Evolutionary conservation across 176 grass and related monocot species (phyloP).

Genomic region (Oryza meridionalis): DNA sequence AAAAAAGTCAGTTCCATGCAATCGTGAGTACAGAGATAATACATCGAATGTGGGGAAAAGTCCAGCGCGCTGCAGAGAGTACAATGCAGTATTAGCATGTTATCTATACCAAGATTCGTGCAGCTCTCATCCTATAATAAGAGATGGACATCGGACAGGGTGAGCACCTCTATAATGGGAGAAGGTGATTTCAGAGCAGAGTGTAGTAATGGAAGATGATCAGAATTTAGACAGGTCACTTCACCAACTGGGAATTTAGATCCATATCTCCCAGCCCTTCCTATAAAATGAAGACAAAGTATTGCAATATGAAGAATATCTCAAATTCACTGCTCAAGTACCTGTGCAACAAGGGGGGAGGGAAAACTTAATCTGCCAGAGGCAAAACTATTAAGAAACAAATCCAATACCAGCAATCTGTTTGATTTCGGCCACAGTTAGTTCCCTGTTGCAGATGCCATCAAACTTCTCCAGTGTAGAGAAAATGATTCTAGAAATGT

Average conservation of each 20-base stretch:
- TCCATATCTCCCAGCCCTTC: slow-evolving; percentile 97
- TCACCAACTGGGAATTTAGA: slow-evolving; percentile 95
- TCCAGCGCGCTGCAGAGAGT: slow-evolving; percentile 71
- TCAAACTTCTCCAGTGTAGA: slow-evolving; percentile 94
- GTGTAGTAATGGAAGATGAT: slow-evolving; percentile 88
- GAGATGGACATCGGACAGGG: slow-evolving; percentile 20
- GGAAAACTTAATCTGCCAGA: slow-evolving; percentile 4
- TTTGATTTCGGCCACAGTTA: slow-evolving; percentile 87
- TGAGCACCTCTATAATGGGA: slow-evolving; percentile 75
- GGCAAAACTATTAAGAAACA: slow-evolving; percentile 38
- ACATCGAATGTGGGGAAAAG: slow-evolving; percentile 91
- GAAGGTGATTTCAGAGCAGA: slow-evolving; percentile 79
- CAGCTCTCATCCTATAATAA: slow-evolving; percentile 27
- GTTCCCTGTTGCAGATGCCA: slow-evolving; percentile 56
- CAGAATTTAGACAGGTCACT: slow-evolving; percentile 71
- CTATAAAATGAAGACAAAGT: slow-evolving; percentile 44
- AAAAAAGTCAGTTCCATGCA: slow-evolving; percentile 70
- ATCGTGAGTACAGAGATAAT: slow-evolving; percentile 74
- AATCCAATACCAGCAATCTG: slow-evolving; percentile 88
- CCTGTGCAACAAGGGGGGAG: slow-evolving; percentile 16
- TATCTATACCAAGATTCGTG: slow-evolving; percentile 26
- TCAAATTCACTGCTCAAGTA: not conserved
- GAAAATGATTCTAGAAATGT: slow-evolving; percentile 98
- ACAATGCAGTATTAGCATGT: slow-evolving; percentile 31
- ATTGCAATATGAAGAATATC: not conserved